Percentiles rank a stretch among this genome's conserved stretches.
These are phyloP conservation scores for Russula brevipes DNA, from an alignment of 768 basidiomycete species.

Conservation along the genomic window DNA sequence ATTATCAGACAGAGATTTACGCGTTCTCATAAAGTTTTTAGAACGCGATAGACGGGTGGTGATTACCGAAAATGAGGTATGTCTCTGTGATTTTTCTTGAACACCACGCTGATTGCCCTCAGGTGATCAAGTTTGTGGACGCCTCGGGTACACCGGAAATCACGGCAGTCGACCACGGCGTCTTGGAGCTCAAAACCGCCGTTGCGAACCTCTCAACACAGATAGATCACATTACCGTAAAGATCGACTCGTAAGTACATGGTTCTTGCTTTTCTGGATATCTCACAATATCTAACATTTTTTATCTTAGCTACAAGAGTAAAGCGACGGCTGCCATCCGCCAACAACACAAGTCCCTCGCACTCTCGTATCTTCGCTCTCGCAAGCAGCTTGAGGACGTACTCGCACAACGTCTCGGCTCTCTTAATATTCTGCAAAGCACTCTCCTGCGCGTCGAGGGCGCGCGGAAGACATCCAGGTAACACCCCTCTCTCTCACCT, in stretches of 20 bases:
- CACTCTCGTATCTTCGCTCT: conserved; percentile 71
- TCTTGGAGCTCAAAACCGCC: conserved; percentile 73
- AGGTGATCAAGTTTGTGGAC: conserved; percentile 82
- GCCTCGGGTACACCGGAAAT: conserved; percentile 44
- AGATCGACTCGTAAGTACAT: conserved; percentile 62
- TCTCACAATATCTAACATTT: neutral
- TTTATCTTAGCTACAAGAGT: conserved; percentile 49
- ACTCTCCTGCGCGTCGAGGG: conserved; percentile 81
- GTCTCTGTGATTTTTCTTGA: conserved; percentile 24
- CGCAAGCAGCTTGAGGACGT: conserved; percentile 79
- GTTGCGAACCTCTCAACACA: conserved; percentile 63
- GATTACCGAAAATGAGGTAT: conserved; percentile 62
- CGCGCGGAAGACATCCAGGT: conserved; percentile 86
- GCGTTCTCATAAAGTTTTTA: conserved; percentile 69
- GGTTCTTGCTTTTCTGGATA: neutral
- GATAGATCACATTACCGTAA: conserved; percentile 59
- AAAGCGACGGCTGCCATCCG: conserved; percentile 63
- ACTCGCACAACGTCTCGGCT: conserved; percentile 64
- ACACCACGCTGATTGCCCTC: neutral
- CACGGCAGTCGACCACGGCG: conserved; percentile 74
- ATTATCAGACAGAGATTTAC: conserved; percentile 59
- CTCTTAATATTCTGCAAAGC: conserved; percentile 66
- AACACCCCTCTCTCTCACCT: conserved; percentile 9
- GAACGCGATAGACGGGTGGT: conserved; percentile 67
- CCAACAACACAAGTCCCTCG: conserved; percentile 65